Evolutionary conservation across 2,329 filamentous ascomycete genomes (phyloP), one percentile per base, ranked within the genome.

Genomic region (Blumeria hordei): DNA sequence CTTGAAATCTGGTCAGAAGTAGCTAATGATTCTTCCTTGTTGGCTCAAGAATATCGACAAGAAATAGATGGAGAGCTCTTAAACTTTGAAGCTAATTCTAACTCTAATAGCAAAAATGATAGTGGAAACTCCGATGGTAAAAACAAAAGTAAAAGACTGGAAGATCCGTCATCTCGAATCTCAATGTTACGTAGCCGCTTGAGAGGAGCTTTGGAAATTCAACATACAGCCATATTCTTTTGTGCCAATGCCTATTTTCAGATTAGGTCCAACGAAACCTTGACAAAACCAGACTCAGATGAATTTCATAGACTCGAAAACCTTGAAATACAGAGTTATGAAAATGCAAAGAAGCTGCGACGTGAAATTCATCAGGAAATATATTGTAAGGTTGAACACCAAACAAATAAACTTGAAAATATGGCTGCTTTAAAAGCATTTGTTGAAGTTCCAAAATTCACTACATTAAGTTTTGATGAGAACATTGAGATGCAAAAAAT

Each of bases 211-310:
- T 70, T 94, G 16, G 87, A 94, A 64, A 67, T 93, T 45, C 76
- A 90, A 58, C 90, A 95, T 65, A 80, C 82, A 59, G 86, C 83
- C 34, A 73, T 78, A 0, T 95, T 95, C 68, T 94, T 93, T 64
- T 81, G 81, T 32, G 87, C 82, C 12, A 94, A 88, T 60, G 83
- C 81, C 0, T 81, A 81, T 60, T 95, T 80, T 63, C 86, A 94
- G 63, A 83, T 93, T 58, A 92, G 88, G 63, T 76, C 78, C 0
- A 77, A 88, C 55, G 66, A 75, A 47, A 71, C 76, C 1, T 69
- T 81, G 61, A 87, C 81, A 0, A 64, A 70, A 21, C 77, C 81
- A 0, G 78, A 79, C 5, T 85, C 84, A 0, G 77, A 80, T 0
- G 75, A 81, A 14, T 88, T 81, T 62, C 69, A 73, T 54, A 67